Base-by-base conservation (phyloP, 805 yeast genomes). In the Suhomyces kilbournensis region DNA sequence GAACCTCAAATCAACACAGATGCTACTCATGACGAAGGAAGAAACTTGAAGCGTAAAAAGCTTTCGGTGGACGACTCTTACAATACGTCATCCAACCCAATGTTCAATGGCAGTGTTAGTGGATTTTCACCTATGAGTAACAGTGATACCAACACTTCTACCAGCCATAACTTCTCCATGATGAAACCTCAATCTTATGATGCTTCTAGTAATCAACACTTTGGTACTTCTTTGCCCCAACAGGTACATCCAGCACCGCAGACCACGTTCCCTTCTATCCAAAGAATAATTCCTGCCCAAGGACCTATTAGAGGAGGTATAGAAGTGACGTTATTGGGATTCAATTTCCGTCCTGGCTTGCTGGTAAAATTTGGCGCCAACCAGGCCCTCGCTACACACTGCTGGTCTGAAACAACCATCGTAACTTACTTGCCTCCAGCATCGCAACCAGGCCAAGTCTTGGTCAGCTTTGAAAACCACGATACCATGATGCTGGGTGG, bases 251-350 rank as follows among this genome's bases (percentile, higher is more conserved):
- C 23, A 9, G 46, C 59, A 3, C 23, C 44, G 3, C 60, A 53
- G 39, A 61, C 51, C 49, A 56, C 55, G 35, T 43, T 63, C 28
- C 96, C 96, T 1, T 65, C 79, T 0, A 85, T 93, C 49, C 93
- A 90, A 66, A 79, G 97, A 53, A 86, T 94, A 9, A 92, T 94
- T 53, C 99, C 99, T 1, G 86, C 96, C 0, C 94, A 89, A 67
- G 99, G 99, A 2, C 96, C 97, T 8, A 81, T 91, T 10, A 80
- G 97, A 56, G 99, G 99, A 58, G 99, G 99, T 15, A 86, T 92
- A 43, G 99, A 94, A 67, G 89, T 94, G 7, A 94, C 99, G 0
- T 72, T 94, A 47, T 74, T 94, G 44, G 99, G 99, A 2, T 79
- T 85, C 47, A 88, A 90, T 53, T 94, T 94, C 76, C 83, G 85